A percentile compares a stretch with the other conserved stretches of the same genome.
Evolutionary conservation across 2,329 filamentous ascomycete species (phyloP).

Genomic region (Coniochaeta sp.): DNA sequence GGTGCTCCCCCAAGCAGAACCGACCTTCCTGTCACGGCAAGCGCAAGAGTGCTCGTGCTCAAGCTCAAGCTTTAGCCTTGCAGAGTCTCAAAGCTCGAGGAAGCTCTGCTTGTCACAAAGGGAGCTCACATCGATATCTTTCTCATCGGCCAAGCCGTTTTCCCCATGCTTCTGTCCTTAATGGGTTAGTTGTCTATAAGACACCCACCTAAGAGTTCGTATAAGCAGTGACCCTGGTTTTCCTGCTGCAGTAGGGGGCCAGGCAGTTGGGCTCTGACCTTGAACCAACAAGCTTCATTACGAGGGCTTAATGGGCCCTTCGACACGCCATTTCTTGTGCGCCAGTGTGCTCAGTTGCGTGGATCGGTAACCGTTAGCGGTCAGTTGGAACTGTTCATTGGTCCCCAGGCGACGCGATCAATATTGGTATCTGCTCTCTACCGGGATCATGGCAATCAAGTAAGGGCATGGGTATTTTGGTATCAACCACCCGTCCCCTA

Average conservation of each 20-base stretch:
- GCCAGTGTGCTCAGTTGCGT: neutral
- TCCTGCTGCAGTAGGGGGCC: neutral
- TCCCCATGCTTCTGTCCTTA: neutral
- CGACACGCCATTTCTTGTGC: neutral
- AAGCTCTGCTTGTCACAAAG: neutral
- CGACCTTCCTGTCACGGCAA: neutral
- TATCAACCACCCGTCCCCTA: neutral
- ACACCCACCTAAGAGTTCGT: neutral
- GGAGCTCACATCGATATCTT: neutral
- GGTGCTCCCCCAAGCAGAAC: neutral
- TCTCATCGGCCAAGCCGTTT: neutral
- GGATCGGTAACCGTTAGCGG: neutral
- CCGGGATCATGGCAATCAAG: neutral
- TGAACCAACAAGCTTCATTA: neutral
- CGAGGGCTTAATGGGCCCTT: neutral
- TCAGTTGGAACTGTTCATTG: neutral
- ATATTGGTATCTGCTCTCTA: neutral
- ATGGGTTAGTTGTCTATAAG: neutral
- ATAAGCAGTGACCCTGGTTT: neutral
- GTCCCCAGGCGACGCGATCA: neutral
- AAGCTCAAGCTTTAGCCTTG: neutral
- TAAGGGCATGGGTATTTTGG: neutral
- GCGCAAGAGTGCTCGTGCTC: neutral
- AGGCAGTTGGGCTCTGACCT: neutral
- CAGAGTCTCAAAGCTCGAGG: neutral